Base-by-base conservation (phyloP, 1,284 basidiomycete species). In the Trichosporon asahii region DNA sequence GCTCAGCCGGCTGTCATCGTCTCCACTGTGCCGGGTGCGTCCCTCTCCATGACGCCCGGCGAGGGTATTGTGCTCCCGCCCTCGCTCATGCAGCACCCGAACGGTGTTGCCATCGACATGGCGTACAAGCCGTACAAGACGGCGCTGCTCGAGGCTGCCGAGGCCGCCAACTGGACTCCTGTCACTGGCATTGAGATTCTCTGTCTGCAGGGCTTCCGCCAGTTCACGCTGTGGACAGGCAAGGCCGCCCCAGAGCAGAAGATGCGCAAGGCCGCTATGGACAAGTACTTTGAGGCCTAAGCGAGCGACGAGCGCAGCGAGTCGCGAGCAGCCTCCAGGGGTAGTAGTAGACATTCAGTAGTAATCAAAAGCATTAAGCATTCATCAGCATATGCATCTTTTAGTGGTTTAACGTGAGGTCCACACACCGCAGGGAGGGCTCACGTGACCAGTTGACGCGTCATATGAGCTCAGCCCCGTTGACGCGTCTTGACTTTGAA, bases 81-180 rank as follows among this genome's bases (percentile, higher is more conserved):
- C 5, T 83, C 85, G n/a, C 71, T 86, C 5, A 79, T 86, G 40
- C 68, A 78, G 3, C 75, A 80, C 0, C 75, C 71, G 3, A 84
- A 84, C 11, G 89, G 89, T 33, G 91, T 96, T 12, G 90, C 94
- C 3, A 87, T 97, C 31, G 95, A 98, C 76, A 92, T 96, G 90
- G 94, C 94, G 23, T 97, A 97, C 83, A 91, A 90, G 77, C 94
- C 94, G 0, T 88, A 90, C 68, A 71, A 78, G 60, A 86, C 85
- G 27, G 83, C 85, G 15, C 74, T 86, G 57, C 74, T 85, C 25
- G 72, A 80, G 57, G 79, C 78, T 1, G 80, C 79, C 2, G 75
- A 83, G 3, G 84, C 79, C 2, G 64, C 72, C 15, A 80, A 87
- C n/a, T 97, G 95, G 94, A 86, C 84, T 25, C 83, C 85, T 0